Evolutionary conservation across 2,329 filamentous ascomycete genomes (phyloP).

Genomic region (Drechslera avenae): DNA sequence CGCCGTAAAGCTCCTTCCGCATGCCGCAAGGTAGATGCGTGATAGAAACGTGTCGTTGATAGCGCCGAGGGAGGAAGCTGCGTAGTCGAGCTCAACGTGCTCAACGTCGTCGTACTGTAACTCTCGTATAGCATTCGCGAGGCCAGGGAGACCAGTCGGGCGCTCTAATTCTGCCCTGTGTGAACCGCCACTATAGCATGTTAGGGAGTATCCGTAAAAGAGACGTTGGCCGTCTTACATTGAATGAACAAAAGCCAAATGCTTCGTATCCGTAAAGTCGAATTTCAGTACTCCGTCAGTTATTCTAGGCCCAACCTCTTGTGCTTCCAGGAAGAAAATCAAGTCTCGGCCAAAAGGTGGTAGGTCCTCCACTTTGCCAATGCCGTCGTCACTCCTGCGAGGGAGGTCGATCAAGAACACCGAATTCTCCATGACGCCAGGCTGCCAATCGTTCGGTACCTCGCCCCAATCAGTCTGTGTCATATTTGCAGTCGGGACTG

Average conservation of each 20-base stretch:
- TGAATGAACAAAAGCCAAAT: conserved; percentile 82
- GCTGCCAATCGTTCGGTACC: conserved; percentile 57
- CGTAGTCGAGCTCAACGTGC: conserved; percentile 71
- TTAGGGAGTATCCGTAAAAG: conserved; percentile 4
- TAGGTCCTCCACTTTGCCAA: conserved; percentile 37
- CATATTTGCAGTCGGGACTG: conserved; percentile 85
- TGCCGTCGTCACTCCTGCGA: conserved; percentile 48
- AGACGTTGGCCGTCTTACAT: conserved; percentile 63
- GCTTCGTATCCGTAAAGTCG: conserved; percentile 75
- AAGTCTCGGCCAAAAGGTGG: conserved; percentile 73
- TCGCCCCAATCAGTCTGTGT: conserved; percentile 90
- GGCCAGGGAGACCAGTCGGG: conserved; percentile 73
- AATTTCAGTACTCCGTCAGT: conserved; percentile 74
- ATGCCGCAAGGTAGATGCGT: conserved; percentile 62
- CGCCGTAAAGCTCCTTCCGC: conserved; percentile 46
- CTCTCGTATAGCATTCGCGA: conserved; percentile 66
- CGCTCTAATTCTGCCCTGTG: conserved; percentile 45
- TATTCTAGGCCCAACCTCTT: conserved; percentile 68
- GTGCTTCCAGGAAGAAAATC: conserved; percentile 69
- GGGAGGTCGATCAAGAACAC: conserved; percentile 94
- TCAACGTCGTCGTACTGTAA: conserved; percentile 42
- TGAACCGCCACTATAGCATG: conserved; percentile 37
- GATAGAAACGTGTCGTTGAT: conserved; percentile 71
- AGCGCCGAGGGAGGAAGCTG: conserved; percentile 81
- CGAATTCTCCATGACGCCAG: conserved; percentile 53